Evolutionary conservation across 495 filamentous ascomycete species (phyloP).

Genomic region (Tuber indicum): DNA sequence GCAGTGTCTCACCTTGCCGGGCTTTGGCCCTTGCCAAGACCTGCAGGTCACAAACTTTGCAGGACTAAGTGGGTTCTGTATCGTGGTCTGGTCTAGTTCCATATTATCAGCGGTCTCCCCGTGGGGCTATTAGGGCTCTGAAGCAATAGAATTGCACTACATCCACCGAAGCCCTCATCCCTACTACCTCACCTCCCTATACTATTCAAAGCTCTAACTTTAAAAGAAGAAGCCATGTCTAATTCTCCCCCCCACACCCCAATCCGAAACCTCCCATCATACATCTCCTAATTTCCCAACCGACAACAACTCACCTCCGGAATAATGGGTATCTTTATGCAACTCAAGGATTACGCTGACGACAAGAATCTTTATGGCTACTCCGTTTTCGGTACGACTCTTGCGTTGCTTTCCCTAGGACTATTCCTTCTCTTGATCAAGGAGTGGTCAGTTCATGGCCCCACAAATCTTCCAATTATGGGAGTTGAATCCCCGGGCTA

Average conservation of each 20-base stretch:
- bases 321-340: not conserved
- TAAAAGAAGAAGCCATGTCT: not conserved
- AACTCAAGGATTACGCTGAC: not conserved
- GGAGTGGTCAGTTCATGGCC: no score
- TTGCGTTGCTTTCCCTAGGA: not conserved
- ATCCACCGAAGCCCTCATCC: no score
- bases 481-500: no score
- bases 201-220: not conserved
- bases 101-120: no score
- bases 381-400: not conserved
- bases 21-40: not conserved
- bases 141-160: no score
- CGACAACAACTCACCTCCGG: no score
- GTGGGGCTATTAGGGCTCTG: no score
- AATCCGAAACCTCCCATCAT: not conserved
- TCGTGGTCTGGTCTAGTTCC: no score
- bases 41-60: no score
- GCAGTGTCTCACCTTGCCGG: accelerated
- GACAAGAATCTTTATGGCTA: not conserved
- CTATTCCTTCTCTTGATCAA: not conserved
- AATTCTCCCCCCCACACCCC: not conserved
- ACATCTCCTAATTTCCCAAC: not conserved
- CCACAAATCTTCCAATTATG: no score
- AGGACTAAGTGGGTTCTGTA: no score
- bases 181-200: no score